These are phyloP conservation scores for Yarrowia porcina DNA, from an alignment of 805 yeast species.

Conservation along the genomic window DNA sequence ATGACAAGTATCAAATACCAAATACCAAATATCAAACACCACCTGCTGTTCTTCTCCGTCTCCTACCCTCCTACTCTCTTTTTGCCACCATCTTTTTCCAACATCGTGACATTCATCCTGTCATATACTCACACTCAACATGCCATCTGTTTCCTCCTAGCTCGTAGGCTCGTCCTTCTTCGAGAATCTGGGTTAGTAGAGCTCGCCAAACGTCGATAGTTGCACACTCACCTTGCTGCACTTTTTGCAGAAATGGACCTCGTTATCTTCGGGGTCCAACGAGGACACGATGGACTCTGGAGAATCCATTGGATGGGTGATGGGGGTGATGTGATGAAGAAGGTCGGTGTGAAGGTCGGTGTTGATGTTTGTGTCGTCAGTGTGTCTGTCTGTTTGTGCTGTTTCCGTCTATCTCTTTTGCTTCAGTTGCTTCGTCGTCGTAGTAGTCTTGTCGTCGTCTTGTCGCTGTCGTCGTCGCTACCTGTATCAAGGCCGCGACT, in stretches of 20 bases:
- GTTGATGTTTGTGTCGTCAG: too few relatives aligned
- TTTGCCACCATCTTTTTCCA: background rate
- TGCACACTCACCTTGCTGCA: constrained; percentile 32
- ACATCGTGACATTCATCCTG: too few relatives aligned
- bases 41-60: background rate
- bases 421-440: background rate
- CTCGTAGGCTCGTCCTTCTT: constrained; percentile 93
- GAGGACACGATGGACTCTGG: constrained; percentile 24
- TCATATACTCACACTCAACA: constrained; percentile 58
- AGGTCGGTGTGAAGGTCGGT: too few relatives aligned
- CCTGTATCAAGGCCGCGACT: too few relatives aligned
- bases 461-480: background rate
- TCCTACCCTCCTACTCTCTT: too few relatives aligned
- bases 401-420: too few relatives aligned
- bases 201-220: too few relatives aligned
- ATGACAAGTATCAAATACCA: too few relatives aligned
- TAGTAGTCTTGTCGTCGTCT: background rate
- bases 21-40: too few relatives aligned
- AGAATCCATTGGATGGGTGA: too few relatives aligned
- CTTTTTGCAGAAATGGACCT: constrained; percentile 33
- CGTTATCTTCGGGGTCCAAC: constrained; percentile 30
- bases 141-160: constrained; percentile 90
- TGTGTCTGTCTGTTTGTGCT: too few relatives aligned
- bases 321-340: too few relatives aligned
- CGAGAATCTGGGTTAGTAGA: constrained; percentile 47